Conservation (phyloP, 371 early-diverging fungal genomes). For the Dichotomocladium elegans region DNA sequence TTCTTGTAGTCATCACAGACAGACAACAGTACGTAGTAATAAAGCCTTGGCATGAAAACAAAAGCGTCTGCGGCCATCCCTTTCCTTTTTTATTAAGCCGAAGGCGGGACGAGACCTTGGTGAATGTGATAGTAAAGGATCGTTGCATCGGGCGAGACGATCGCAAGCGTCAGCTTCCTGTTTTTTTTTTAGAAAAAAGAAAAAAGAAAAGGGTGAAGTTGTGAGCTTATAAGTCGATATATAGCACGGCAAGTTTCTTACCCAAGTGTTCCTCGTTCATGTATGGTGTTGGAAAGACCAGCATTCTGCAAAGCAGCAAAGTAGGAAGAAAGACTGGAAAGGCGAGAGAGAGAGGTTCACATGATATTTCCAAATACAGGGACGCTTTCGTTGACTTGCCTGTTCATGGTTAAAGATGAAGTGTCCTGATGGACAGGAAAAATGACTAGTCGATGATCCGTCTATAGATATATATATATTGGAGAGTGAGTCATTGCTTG, state of each 20-base stretch:
- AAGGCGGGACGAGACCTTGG: slow-evolving; percentile 23
- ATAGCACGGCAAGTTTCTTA: too few species aligned
- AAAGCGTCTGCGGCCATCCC: background rate
- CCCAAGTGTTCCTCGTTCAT: background rate
- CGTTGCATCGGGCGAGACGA: slow-evolving; percentile 42
- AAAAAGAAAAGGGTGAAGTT: background rate
- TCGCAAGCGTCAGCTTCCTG: slow-evolving; percentile 32
- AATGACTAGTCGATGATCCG: slow-evolving; percentile 4
- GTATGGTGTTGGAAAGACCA: background rate
- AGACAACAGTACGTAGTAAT: too few species aligned
- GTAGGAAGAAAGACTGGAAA: background rate
- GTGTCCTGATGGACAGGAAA: slow-evolving; percentile 6
- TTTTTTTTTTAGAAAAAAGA: too few species aligned
- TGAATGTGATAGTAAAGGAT: slow-evolving; percentile 42
- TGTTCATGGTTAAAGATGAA: background rate
- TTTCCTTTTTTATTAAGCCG: background rate
- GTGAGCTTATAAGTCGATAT: background rate
- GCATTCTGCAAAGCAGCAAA: background rate
- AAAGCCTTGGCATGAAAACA: too few species aligned
- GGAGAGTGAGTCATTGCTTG: too few species aligned
- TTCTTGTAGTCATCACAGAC: too few species aligned
- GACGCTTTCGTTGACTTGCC: too few species aligned
- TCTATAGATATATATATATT: background rate
- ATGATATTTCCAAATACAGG: too few species aligned
- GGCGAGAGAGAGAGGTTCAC: too few species aligned